Evolutionary conservation across 164 flowering plant genomes (phyloP).

Genomic region (Akebia trifoliata): DNA sequence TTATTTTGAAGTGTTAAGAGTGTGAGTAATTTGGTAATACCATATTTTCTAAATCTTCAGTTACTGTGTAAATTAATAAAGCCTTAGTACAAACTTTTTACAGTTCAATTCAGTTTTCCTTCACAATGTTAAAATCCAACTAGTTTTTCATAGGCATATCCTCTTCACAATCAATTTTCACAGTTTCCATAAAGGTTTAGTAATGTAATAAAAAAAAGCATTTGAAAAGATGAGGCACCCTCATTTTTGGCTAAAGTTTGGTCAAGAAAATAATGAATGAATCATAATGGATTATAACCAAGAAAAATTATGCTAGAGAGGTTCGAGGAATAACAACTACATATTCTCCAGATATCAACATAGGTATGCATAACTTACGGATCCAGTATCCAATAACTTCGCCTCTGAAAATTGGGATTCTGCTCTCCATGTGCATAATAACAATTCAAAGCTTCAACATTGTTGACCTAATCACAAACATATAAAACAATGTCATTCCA

Average conservation of each 20-base stretch:
- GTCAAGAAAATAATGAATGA: neutral
- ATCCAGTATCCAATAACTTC: slow-evolving; percentile 89
- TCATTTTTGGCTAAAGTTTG: neutral
- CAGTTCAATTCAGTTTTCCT: neutral
- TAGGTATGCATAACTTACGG: slow-evolving; percentile 44
- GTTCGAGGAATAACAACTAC: neutral
- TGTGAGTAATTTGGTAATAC: too few species aligned
- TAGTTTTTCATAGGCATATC: too few species aligned
- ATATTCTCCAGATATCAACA: neutral
- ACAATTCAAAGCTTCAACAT: slow-evolving; percentile 74
- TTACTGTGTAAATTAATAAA: neutral
- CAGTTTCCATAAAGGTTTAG: neutral
- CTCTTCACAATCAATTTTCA: too few species aligned
- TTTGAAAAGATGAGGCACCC: neutral
- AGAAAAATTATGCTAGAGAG: neutral
- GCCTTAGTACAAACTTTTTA: neutral
- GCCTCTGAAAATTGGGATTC: slow-evolving; percentile 74
- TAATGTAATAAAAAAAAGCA: neutral
- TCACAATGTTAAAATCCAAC: neutral
- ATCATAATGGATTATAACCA: neutral
- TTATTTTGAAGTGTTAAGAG: too few species aligned
- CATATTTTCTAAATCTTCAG: neutral
- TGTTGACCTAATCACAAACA: slow-evolving; percentile 59
- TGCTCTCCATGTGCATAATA: slow-evolving; percentile 86
- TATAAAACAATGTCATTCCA: neutral